These are phyloP conservation scores for Neurospora sp. DNA, from an alignment of 495 filamentous ascomycete species.

Conservation along the genomic window DNA sequence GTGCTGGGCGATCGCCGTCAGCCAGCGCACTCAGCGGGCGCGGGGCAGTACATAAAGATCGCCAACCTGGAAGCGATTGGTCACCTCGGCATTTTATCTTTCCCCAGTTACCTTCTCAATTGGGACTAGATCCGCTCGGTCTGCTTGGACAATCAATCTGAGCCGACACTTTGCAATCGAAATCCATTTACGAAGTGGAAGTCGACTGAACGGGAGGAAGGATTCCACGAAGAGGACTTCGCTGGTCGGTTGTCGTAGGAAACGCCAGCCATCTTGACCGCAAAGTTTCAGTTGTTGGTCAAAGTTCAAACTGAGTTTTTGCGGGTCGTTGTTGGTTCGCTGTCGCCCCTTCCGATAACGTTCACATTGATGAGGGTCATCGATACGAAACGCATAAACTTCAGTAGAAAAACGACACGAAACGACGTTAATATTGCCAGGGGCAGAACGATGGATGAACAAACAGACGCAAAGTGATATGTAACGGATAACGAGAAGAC, in stretches of 20 bases:
- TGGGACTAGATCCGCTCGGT: background rate
- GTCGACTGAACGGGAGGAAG: background rate
- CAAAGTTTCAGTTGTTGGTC: background rate
- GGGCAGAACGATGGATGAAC: background rate
- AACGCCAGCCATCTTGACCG: background rate
- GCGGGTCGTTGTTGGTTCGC: background rate
- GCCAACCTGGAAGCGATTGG: background rate
- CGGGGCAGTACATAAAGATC: background rate
- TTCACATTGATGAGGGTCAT: too few relatives aligned
- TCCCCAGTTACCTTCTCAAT: background rate
- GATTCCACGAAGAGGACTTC: too few relatives aligned
- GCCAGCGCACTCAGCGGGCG: background rate
- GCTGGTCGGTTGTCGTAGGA: background rate
- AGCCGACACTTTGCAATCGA: background rate
- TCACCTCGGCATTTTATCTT: background rate
- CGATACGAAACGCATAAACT: background rate
- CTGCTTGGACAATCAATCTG: too few relatives aligned
- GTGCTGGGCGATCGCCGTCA: background rate
- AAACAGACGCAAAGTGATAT: background rate
- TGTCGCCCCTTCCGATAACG: background rate
- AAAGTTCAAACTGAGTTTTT: background rate
- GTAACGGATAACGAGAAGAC: too few relatives aligned
- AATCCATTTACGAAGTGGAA: background rate
- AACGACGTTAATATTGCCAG: background rate
- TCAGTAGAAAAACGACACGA: background rate